Evolutionary conservation across 116 monocot species (phyloP), one percentile per base, ranked within the genome.

Genomic region (Posidonia oceanica): DNA sequence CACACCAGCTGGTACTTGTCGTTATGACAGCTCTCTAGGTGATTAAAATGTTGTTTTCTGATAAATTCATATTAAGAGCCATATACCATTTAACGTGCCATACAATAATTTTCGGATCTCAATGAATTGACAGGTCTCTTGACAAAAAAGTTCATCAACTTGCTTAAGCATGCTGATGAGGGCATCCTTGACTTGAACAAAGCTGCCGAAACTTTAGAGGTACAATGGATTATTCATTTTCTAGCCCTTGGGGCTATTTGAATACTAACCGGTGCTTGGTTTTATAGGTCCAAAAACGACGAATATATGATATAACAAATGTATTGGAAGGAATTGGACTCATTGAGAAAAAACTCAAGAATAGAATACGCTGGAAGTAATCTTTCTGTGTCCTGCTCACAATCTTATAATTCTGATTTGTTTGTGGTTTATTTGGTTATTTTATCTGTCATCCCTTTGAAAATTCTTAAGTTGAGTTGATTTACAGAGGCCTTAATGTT

Each of bases 101-200:
- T 16, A 67, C 3, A 7, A 67, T 14, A 20, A 23, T 22, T 17
- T 17, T 39, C 39, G 8, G 29, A 29, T 67, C 48, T 67, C 21
- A 67, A 23, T 51, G 14, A 69, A 18, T 58, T 72, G 53, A 56
- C 36, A 97, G 97, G 92, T 58, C 80, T 97, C 38, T 75, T 97
- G 79, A 97, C 97, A 36, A 97, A 85, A 77, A 97, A 89, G 74
- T 89, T 97, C 67, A 85, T 97, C 54, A 76, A 84, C 71, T 83
- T 97, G 72, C 87, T 92, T 71, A 97, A 87, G 65, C 78, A 83
- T 75, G 89, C 89, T 59, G 85, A 74, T 36, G 92, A 97, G 69
- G 97, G 97, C 36, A 84, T 85, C 58, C 89, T 97, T 80, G 97
- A 97, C 73, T 74, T 97, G 71, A 97, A 97, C 71, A 89, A 85